Base-by-base conservation (phyloP, 345 rosid species). In the Eucalyptus leucophloia region DNA sequence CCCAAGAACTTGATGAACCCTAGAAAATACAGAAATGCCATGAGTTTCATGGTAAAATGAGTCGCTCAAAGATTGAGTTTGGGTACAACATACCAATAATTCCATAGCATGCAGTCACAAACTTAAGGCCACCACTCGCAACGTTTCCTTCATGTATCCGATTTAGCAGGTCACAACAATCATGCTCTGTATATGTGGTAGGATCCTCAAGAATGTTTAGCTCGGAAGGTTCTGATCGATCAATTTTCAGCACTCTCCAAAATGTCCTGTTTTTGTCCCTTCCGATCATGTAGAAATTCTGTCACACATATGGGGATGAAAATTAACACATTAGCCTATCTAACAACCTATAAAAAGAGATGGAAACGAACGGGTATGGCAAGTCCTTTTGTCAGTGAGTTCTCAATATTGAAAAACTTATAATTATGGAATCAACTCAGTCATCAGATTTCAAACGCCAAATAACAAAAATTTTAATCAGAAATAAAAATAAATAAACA, bases 1-100 rank as follows among this genome's bases (percentile, higher is more conserved):
- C 98, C 99, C 96, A 98, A 94, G 93, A 98, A 97, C 93, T 96
- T 98, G 91, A 97, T 51, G 91, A 98, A 98, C 87, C 99, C 99
- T 98, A 90, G 88, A 93, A 62, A 87, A 28, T 77, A 81, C 88
- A 89, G 88, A 88, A 92, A 37, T 51, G 23, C 47, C 83, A 87
- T 92, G 83, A 94, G 91, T 49, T 89, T 49, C 51, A 77, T 40
- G 45, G 37, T 53, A 86, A 32, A 50, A 69, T 69, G 18, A 67
- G 24, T 45, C 5, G 54, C 88, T 47, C 21, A 51, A 89, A n/a
- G 9, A 44, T 37, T 7, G 77, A 54, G 56, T 53, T 37, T 9
- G n/a, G 37, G 19, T 87, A 50, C 40, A 50, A 90, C 94, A 44
- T 95, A 98, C 99, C 99, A 72, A 98, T 93, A 87, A 98, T 96